Percentiles rank a stretch among this genome's conserved stretches.
These are phyloP conservation scores for Metschnikowia matae DNA, from an alignment of 805 yeast genomes.

Conservation along the genomic window DNA sequence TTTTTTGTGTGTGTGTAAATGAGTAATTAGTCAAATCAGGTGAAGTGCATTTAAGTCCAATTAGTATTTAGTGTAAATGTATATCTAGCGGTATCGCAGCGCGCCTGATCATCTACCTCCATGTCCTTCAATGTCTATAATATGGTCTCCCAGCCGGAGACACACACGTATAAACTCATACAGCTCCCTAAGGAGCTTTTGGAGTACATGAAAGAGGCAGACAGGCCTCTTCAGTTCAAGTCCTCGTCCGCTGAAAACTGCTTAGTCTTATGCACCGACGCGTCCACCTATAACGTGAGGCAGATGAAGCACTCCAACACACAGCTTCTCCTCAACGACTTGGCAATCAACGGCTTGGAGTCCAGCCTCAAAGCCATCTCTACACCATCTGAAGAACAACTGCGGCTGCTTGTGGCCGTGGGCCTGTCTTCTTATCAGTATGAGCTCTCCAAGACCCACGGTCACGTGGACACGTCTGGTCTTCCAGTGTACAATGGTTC, in stretches of 20 bases:
- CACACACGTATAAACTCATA: slow-evolving; percentile 15
- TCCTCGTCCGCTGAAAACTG: slow-evolving; percentile 21
- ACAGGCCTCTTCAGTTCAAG: slow-evolving; percentile 14
- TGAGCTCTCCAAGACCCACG: slow-evolving; percentile 27
- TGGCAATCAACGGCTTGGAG: slow-evolving; percentile 7
- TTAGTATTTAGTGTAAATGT: not conserved
- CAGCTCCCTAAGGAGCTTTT: slow-evolving; percentile 16
- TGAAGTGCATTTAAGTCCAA: too few species aligned
- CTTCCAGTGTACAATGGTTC: slow-evolving; percentile 24
- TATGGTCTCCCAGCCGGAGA: slow-evolving; percentile 6
- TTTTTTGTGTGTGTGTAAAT: too few species aligned
- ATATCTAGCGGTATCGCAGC: not conserved
- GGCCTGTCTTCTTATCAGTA: slow-evolving; percentile 30
- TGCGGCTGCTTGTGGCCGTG: slow-evolving; percentile 24
- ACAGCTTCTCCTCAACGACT: slow-evolving; percentile 47
- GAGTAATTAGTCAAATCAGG: too few species aligned
- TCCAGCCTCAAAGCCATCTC: not conserved
- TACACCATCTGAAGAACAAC: not conserved
- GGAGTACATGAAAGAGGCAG: slow-evolving; percentile 8
- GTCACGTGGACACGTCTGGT: slow-evolving; percentile 28
- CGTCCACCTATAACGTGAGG: slow-evolving; percentile 59
- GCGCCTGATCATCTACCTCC: not conserved
- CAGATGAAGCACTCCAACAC: slow-evolving; percentile 88
- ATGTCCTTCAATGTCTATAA: slow-evolving; percentile 17
- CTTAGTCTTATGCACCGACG: slow-evolving; percentile 58